phyloP scores from a whole-genome alignment of 2,329 filamentous ascomycete genomes.

The Pseudogymnoascus sp. region DNA sequence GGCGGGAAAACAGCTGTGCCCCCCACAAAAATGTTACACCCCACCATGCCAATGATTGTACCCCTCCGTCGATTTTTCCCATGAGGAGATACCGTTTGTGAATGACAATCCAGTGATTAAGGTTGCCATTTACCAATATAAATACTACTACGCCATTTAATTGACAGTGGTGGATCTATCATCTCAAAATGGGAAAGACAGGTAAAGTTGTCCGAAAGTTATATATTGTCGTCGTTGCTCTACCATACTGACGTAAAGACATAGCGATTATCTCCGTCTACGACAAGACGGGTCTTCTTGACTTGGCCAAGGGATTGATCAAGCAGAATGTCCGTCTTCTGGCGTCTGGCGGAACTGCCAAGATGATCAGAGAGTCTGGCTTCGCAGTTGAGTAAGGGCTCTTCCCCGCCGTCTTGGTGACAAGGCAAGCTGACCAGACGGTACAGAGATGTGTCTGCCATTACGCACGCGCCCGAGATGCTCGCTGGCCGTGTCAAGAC shows the following conservation, averaged over 20 bases:
- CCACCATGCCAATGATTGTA: slow-evolving; percentile 6
- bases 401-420: background rate
- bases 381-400: slow-evolving; percentile 83
- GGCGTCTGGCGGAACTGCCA: slow-evolving; percentile 89
- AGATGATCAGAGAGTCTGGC: slow-evolving; percentile 92
- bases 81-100: slow-evolving; percentile 6
- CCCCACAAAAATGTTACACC: slow-evolving; percentile 7
- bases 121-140: slow-evolving; percentile 7
- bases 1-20: background rate
- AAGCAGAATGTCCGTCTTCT: slow-evolving; percentile 87
- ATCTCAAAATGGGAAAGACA: slow-evolving; percentile 12
- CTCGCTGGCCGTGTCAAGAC: slow-evolving; percentile 89
- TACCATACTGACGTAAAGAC: background rate
- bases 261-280: slow-evolving; percentile 95
- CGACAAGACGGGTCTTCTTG: slow-evolving; percentile 92
- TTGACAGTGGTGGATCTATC: slow-evolving; percentile 6
- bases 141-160: slow-evolving; percentile 3
- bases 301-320: slow-evolving; percentile 82
- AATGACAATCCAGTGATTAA: slow-evolving; percentile 7
- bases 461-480: slow-evolving; percentile 96
- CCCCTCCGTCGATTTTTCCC: slow-evolving; percentile 7
- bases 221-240: background rate
- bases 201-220: background rate
- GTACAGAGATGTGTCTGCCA: slow-evolving; percentile 87
- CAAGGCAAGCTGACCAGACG: background rate